A percentile compares a stretch with the other conserved stretches of the same genome.
Evolutionary conservation across 2,329 filamentous ascomycete species (phyloP).

Genomic region (Ambrosiella xylebori): DNA sequence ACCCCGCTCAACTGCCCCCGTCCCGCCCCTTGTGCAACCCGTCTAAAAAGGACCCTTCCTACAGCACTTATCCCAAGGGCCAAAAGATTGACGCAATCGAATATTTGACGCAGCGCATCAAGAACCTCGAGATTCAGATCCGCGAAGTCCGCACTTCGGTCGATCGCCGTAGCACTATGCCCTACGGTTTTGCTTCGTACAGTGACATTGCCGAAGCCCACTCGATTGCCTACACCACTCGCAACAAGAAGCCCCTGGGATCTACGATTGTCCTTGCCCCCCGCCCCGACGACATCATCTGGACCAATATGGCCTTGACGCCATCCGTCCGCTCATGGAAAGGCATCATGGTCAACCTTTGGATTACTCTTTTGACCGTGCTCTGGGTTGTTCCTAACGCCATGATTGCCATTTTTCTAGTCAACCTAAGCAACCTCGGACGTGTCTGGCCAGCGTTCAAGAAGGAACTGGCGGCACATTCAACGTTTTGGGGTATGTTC

Average conservation of each 20-base stretch:
- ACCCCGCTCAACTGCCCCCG: slow-evolving; percentile 62
- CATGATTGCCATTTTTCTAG: slow-evolving; percentile 81
- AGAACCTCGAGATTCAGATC: slow-evolving; percentile 65
- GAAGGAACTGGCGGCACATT: slow-evolving; percentile 41
- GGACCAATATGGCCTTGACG: slow-evolving; percentile 73
- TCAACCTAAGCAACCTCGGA: slow-evolving; percentile 68
- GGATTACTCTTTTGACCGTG: slow-evolving; percentile 64
- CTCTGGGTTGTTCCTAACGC: slow-evolving; percentile 87
- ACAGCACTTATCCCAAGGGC: slow-evolving; percentile 42
- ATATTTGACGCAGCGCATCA: slow-evolving; percentile 74
- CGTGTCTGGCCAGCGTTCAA: slow-evolving; percentile 64
- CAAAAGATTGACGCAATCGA: slow-evolving; percentile 87
- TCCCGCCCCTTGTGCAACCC: slow-evolving; percentile 63
- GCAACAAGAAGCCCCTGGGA: slow-evolving; percentile 64
- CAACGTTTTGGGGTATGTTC: slow-evolving; percentile 62
- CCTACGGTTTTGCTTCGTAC: slow-evolving; percentile 91
- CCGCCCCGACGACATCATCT: slow-evolving; percentile 80
- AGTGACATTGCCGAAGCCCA: slow-evolving; percentile 78
- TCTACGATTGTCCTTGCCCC: slow-evolving; percentile 66
- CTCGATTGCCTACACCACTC: slow-evolving; percentile 63
- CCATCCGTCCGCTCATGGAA: slow-evolving; percentile 53
- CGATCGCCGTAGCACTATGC: slow-evolving; percentile 73
- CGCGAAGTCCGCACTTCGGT: slow-evolving; percentile 65
- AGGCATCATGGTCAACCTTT: slow-evolving; percentile 63
- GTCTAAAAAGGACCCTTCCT: slow-evolving; percentile 60